Percentiles rank a stretch among this genome's conserved stretches.
Evolutionary conservation across 2,329 filamentous ascomycete species (phyloP).

Genomic region (Graphilbum sp.): DNA sequence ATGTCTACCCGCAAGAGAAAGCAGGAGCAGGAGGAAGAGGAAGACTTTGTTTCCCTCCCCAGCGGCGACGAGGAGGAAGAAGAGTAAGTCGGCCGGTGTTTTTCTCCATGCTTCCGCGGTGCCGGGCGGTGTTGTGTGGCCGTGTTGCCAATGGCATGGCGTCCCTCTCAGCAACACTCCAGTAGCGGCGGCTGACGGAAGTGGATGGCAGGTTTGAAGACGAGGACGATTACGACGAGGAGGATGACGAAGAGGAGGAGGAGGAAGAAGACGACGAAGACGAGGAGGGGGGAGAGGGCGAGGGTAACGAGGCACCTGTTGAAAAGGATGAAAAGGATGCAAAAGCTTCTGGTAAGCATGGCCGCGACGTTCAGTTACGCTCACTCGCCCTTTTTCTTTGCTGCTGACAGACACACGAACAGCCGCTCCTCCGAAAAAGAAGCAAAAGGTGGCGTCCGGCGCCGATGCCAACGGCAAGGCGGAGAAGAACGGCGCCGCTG

Average conservation of each 20-base stretch:
- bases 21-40: slow-evolving; percentile 34
- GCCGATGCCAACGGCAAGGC: slow-evolving; percentile 17
- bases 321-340: slow-evolving; percentile 7
- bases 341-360: slow-evolving; percentile 4
- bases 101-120: background rate
- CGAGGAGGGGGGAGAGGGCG: slow-evolving; percentile 18
- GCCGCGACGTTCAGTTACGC: too few species aligned
- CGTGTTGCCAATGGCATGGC: too few species aligned
- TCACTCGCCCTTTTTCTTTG: too few species aligned
- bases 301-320: slow-evolving; percentile 22
- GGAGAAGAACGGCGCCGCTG: slow-evolving; percentile 10
- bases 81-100: slow-evolving; percentile 25
- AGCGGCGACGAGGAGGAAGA: slow-evolving; percentile 35
- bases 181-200: too few species aligned
- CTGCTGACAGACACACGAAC: slow-evolving; percentile 12
- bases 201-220: background rate
- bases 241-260: slow-evolving; percentile 14
- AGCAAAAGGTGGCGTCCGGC: slow-evolving; percentile 28
- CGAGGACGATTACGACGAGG: slow-evolving; percentile 12
- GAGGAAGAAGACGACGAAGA: slow-evolving; percentile 13
- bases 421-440: slow-evolving; percentile 30
- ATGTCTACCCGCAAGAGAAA: slow-evolving; percentile 39
- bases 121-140: too few species aligned
- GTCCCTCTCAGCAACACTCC: too few species aligned
- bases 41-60: slow-evolving; percentile 37